A percentile compares a stretch with the other conserved stretches of the same genome.
phyloP scores from a whole-genome alignment of 805 yeast species.

The Saccharomycopsis olivae region DNA sequence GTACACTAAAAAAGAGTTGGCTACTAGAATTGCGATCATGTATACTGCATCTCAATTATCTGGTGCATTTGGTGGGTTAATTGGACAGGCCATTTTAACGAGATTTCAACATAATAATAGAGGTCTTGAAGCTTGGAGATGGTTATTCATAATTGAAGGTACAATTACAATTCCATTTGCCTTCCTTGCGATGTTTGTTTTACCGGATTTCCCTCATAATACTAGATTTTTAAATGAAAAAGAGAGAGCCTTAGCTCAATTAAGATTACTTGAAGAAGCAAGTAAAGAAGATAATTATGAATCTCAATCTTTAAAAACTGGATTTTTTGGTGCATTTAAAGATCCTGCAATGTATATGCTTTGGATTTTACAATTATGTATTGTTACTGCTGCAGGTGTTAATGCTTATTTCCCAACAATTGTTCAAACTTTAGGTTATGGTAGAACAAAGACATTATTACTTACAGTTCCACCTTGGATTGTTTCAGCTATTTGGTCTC shows the following conservation, averaged over 20 bases:
- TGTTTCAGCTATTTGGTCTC: conserved; percentile 39
- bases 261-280: conserved; percentile 12
- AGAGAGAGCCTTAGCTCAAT: conserved; percentile 22
- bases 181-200: conserved; percentile 24
- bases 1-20: conserved; percentile 38
- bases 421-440: conserved; percentile 43
- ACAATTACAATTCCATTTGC: conserved; percentile 31
- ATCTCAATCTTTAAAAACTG: conserved; percentile 2
- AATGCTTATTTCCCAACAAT: conserved; percentile 54
- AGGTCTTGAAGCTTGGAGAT: conserved; percentile 36
- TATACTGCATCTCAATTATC: conserved; percentile 44
- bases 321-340: conserved; percentile 7
- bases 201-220: conserved; percentile 31
- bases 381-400: conserved; percentile 51
- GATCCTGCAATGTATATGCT: conserved; percentile 14
- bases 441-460: conserved; percentile 38
- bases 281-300: conserved; percentile 11
- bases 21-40: conserved; percentile 36
- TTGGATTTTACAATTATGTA: conserved; percentile 22
- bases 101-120: conserved; percentile 10
- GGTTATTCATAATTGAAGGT: conserved; percentile 41
- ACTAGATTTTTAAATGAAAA: conserved; percentile 30
- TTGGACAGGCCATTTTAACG: conserved; percentile 35
- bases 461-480: conserved; percentile 52
- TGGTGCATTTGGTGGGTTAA: conserved; percentile 45